Evolutionary conservation across 257 asterid species (phyloP), one percentile per base, ranked within the genome.

Genomic region (Ballota nigra): DNA sequence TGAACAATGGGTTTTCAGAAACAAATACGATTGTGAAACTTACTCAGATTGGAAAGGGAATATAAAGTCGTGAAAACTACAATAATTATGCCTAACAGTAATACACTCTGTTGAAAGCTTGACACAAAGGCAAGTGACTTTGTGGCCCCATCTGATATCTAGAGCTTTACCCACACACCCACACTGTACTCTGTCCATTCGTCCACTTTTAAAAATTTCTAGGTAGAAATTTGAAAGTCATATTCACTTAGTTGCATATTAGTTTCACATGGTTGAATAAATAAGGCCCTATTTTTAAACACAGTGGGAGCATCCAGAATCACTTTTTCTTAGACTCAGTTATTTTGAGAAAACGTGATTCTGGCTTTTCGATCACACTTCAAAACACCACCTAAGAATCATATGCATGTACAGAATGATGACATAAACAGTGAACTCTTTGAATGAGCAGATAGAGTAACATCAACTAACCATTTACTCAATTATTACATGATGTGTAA

Each of bases 241-340:
- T 52, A 34, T 51, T 51, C 51, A 68, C 63, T 18, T 19, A 26
- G 63, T 68, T 9, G 64, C 65, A 34, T 36, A 12, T 67, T 45
- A 69, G 55, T 53, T 53, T 69, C 41, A 53, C 38, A 53, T 53
- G 36, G 57, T 69, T 53, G 38, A 20, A 36, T 52, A 26, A 11
- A n/a, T n/a, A n/a, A n/a, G n/a, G n/a, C n/a, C n/a, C n/a, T n/a
- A n/a, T n/a, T n/a, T n/a, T n/a, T n/a, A n/a, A n/a, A n/a, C n/a
- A n/a, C n/a, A n/a, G n/a, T n/a, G n/a, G n/a, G n/a, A n/a, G n/a
- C n/a, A n/a, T n/a, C n/a, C n/a, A n/a, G n/a, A n/a, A n/a, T n/a
- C n/a, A n/a, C n/a, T n/a, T n/a, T n/a, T n/a, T n/a, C n/a, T n/a
- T n/a, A n/a, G n/a, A n/a, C n/a, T n/a, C n/a, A n/a, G n/a, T n/a